Percentiles rank a stretch among this genome's conserved stretches.
These are phyloP conservation scores for Blepharisma undulans DNA, from an alignment of 169 alveolate species.

Conservation along the genomic window DNA sequence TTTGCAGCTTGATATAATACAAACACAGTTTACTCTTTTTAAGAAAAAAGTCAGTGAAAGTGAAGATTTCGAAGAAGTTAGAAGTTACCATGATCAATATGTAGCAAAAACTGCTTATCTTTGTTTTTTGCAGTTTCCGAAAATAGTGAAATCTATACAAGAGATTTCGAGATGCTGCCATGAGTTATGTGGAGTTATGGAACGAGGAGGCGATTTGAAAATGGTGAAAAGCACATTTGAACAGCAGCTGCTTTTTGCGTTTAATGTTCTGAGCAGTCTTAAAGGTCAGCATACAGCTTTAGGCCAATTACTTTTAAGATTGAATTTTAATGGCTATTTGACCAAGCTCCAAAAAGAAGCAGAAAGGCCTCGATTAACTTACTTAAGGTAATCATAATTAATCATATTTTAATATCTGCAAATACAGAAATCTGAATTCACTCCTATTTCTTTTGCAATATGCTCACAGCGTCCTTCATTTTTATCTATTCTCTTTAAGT, in stretches of 20 bases:
- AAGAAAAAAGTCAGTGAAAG: conserved; percentile 43
- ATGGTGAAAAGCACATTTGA: conserved; percentile 42
- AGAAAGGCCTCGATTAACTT: neutral
- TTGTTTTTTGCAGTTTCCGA: conserved; percentile 51
- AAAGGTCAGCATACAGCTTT: conserved; percentile 50
- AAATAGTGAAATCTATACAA: conserved; percentile 49
- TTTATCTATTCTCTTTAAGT: neutral
- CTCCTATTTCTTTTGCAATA: neutral
- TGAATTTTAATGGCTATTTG: conserved; percentile 44
- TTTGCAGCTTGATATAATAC: conserved; percentile 62
- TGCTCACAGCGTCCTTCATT: conserved; percentile 18
- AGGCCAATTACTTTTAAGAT: conserved; percentile 47
- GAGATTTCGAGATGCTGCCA: conserved; percentile 54
- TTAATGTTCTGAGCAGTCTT: conserved; percentile 39
- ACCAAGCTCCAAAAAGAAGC: neutral
- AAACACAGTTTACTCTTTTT: conserved; percentile 46
- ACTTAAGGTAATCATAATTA: neutral
- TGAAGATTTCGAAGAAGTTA: conserved; percentile 66
- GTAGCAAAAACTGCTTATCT: conserved; percentile 39
- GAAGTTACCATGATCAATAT: conserved; percentile 58
- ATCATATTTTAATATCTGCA: neutral
- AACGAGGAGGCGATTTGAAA: conserved; percentile 35
- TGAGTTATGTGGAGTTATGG: conserved; percentile 15
- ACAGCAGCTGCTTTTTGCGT: neutral
- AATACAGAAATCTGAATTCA: neutral